Conservation (phyloP, 1,284 basidiomycete species). For the Dichomitus squalens region DNA sequence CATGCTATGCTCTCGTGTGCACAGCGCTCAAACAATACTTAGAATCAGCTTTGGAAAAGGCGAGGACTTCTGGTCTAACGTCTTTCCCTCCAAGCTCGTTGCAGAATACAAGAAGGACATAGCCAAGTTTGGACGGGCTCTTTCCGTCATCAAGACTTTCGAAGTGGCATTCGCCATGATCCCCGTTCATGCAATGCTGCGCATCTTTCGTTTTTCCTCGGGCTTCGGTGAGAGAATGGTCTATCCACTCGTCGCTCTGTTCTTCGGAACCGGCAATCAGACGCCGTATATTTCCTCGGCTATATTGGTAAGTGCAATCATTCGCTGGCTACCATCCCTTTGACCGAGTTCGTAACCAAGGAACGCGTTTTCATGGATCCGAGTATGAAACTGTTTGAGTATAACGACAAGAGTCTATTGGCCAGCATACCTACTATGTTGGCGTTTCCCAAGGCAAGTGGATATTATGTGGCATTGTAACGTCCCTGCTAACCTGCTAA, state of each 20-base stretch:
- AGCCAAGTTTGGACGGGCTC: slow-evolving; percentile 56
- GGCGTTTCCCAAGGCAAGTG: slow-evolving; percentile 35
- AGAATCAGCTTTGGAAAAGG: slow-evolving; percentile 64
- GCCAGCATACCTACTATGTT: slow-evolving; percentile 37
- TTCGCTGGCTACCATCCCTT: not conserved
- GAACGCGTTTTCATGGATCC: slow-evolving; percentile 62
- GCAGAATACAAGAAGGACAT: slow-evolving; percentile 55
- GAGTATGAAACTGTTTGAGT: slow-evolving; percentile 51
- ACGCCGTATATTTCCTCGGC: slow-evolving; percentile 60
- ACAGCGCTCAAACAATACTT: not conserved
- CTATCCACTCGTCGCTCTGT: slow-evolving; percentile 58
- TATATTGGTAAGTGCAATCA: slow-evolving; percentile 40
- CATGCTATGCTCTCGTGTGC: not conserved
- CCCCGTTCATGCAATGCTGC: slow-evolving; percentile 59
- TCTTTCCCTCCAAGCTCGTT: slow-evolving; percentile 59
- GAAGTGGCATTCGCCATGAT: slow-evolving; percentile 62
- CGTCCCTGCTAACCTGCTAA: too few species aligned
- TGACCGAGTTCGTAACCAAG: slow-evolving; percentile 8
- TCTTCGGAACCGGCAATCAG: slow-evolving; percentile 65
- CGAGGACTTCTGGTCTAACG: slow-evolving; percentile 66
- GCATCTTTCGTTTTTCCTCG: slow-evolving; percentile 59
- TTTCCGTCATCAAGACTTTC: slow-evolving; percentile 54
- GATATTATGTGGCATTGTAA: not conserved
- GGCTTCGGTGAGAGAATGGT: slow-evolving; percentile 61
- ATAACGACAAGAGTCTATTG: slow-evolving; percentile 33